Base-by-base conservation (phyloP, 768 basidiomycete species). In the Clathrus columnatus region DNA sequence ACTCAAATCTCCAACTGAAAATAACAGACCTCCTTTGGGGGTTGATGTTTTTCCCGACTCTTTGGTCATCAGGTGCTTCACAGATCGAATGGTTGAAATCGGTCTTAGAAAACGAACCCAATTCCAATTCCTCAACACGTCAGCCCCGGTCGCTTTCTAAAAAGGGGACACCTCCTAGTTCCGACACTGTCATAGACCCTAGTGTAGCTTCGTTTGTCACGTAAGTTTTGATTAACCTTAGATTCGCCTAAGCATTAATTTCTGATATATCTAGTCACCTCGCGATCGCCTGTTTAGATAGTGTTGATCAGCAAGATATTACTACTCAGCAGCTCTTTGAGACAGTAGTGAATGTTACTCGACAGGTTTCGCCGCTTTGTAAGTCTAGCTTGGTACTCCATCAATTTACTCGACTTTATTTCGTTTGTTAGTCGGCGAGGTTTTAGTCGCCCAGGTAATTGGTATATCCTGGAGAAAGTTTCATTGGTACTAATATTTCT, bases 401-500 rank as follows among this genome's bases (percentile, higher is more conserved):
- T n/a, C n/a, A n/a, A n/a, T n/a, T n/a, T n/a, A n/a, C n/a, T n/a
- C n/a, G n/a, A n/a, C n/a, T n/a, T n/a, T n/a, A 17, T 18, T 43
- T 18, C 47, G 54, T 66, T 16, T 59, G 63, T 52, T 21, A 54
- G 52, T 46, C 28, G 52, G 52, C 5, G 44, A 44, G n/a, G 24
- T 54, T 14, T 20, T 54, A 27, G 20, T 11, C 10, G 16, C 5
- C 8, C 26, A 26, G 41, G 52, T 54, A 41, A n/a, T 26, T 45
- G 7, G 29, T 20, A 17, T 17, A 10, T 7, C 8, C 28, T 51
- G 30, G 51, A 65, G 7, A 50, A 60, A 32, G 60, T 61, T 17
- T 55, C 57, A 46, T 45, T 52, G 29, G 60, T 61, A 14, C 8
- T 53, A 28, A 62, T 54, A 16, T 59, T 59, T 49, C 50, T 54